Percentiles rank a stretch among this genome's conserved stretches.
Evolutionary conservation across 2,329 filamentous ascomycete species (phyloP).

Genomic region (Alternaria longipes): DNA sequence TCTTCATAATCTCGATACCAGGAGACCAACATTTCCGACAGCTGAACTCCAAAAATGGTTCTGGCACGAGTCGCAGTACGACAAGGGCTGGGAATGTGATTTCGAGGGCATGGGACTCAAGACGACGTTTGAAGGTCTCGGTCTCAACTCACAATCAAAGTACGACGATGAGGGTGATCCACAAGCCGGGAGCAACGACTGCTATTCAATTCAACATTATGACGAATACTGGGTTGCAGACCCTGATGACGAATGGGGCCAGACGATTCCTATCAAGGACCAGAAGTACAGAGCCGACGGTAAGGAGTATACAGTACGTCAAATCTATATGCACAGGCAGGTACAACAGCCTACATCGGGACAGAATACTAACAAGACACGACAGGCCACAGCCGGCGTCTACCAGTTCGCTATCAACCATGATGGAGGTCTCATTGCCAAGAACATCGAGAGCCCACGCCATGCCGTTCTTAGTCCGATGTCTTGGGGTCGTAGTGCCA

Average conservation of each 20-base stretch:
- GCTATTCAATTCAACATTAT: constrained; percentile 19
- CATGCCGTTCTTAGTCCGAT: constrained; percentile 5
- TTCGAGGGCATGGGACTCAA: constrained; percentile 12
- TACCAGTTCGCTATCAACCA: constrained; percentile 29
- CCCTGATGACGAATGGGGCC: neutral
- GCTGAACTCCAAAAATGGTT: constrained; percentile 21
- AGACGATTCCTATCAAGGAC: neutral
- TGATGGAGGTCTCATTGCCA: constrained; percentile 23
- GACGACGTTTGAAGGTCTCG: constrained; percentile 14
- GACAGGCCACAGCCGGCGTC: constrained; percentile 25
- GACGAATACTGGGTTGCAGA: constrained; percentile 9
- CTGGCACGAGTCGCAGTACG: constrained; percentile 17
- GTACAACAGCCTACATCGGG: neutral
- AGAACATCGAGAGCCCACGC: constrained; percentile 19
- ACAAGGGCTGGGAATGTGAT: constrained; percentile 14
- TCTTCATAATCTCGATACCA: neutral
- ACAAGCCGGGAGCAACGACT: constrained; percentile 17
- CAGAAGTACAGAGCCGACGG: constrained; percentile 27
- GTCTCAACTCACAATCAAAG: constrained; percentile 15
- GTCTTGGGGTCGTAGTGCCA: constrained; percentile 16
- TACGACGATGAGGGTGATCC: constrained; percentile 9
- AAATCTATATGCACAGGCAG: neutral
- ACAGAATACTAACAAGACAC: neutral
- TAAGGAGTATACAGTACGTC: constrained; percentile 23
- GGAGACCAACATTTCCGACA: neutral